Evolutionary conservation across 352 stramenopile species (phyloP).

Genomic region (Pythium oligandrum): DNA sequence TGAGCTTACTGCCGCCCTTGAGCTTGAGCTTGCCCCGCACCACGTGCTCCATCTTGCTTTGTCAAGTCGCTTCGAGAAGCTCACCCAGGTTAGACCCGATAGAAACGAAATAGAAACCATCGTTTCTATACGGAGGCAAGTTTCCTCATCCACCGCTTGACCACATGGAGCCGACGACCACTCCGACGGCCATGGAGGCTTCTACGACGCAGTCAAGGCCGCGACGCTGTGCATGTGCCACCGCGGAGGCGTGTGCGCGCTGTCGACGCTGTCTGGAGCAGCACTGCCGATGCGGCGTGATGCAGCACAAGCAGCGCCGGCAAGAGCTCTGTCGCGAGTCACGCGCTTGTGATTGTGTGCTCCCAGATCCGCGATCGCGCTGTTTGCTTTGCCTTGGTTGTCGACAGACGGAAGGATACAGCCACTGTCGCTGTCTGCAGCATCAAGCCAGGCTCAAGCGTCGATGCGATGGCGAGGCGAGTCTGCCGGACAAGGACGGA

Average conservation of each 20-base stretch:
- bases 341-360: constrained; percentile 50
- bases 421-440: constrained; percentile 60
- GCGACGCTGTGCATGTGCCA: constrained; percentile 35
- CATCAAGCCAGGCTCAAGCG: constrained; percentile 22
- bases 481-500: too few species aligned
- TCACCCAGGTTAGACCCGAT: too few species aligned
- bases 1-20: constrained; percentile 61
- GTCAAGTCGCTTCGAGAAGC: neutral
- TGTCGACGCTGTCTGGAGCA: constrained; percentile 56
- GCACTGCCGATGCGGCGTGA: constrained; percentile 46
- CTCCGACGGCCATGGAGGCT: too few species aligned
- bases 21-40: constrained; percentile 84
- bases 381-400: constrained; percentile 61
- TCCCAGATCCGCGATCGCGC: constrained; percentile 20
- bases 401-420: constrained; percentile 19
- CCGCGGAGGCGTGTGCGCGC: constrained; percentile 37
- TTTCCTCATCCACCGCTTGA: neutral
- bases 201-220: too few species aligned
- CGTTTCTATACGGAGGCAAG: constrained; percentile 10
- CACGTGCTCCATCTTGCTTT: constrained; percentile 58
- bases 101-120: neutral
- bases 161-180: neutral
- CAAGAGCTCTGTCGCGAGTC: constrained; percentile 52
- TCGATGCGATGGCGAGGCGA: neutral
- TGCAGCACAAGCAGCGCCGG: neutral